These are phyloP conservation scores for Scheffersomyces stipitis DNA, from an alignment of 805 yeast genomes.

Conservation along the genomic window DNA sequence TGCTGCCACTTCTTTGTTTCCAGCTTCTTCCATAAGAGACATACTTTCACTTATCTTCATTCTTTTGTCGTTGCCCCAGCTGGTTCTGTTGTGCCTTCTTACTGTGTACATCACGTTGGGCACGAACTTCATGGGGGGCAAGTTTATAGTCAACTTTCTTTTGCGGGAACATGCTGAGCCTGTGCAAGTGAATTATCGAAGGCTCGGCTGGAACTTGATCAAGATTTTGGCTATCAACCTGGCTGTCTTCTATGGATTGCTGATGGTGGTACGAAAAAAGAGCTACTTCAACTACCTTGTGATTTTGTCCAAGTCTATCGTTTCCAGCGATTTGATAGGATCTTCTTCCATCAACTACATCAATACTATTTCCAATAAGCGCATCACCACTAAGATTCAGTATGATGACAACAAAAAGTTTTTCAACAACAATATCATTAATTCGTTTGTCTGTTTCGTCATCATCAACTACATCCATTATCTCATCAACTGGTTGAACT, in stretches of 20 bases:
- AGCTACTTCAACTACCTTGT: slow-evolving; percentile 13
- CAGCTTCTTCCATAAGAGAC: slow-evolving; percentile 11
- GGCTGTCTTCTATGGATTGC: slow-evolving; percentile 4
- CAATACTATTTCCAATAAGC: slow-evolving; percentile 10
- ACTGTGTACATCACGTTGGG: slow-evolving; percentile 11
- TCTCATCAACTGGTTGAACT: slow-evolving; percentile 12
- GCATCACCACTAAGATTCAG: slow-evolving; percentile 8
- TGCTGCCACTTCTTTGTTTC: slow-evolving; percentile 7
- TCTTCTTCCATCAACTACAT: slow-evolving; percentile 9
- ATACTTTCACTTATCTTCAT: slow-evolving; percentile 12
- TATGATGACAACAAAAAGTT: slow-evolving; percentile 7
- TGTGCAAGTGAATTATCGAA: slow-evolving; percentile 1
- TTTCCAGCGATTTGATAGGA: slow-evolving; percentile 14
- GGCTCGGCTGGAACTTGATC: neutral
- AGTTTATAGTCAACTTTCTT: slow-evolving; percentile 8
- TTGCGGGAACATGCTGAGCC: slow-evolving; percentile 5
- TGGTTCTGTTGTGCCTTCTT: slow-evolving; percentile 9
- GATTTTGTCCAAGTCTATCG: slow-evolving; percentile 12
- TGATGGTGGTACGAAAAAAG: slow-evolving; percentile 6
- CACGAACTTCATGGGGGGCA: slow-evolving; percentile 12
- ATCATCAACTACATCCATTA: slow-evolving; percentile 13
- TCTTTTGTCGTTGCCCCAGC: slow-evolving; percentile 12
- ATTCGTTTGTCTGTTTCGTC: slow-evolving; percentile 11
- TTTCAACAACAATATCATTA: slow-evolving; percentile 7
- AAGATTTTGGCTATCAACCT: slow-evolving; percentile 4